Base-by-base conservation (phyloP, 768 basidiomycete genomes). In the Boletus reticuloceps region DNA sequence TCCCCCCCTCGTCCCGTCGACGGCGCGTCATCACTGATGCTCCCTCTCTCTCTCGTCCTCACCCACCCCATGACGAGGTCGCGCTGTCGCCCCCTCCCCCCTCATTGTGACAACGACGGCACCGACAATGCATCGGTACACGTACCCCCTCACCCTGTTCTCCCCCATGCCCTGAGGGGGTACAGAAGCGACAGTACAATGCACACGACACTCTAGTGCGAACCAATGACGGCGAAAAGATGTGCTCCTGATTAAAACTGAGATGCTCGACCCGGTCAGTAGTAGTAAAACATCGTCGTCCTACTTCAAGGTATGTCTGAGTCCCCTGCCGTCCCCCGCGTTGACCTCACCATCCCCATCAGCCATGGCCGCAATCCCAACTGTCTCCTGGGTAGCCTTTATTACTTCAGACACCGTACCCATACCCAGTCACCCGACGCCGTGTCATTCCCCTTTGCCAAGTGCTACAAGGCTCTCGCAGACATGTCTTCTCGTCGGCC, bases 361-460 rank as follows among this genome's bases (percentile, higher is more conserved):
- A 53, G 50, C 47, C 22, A 71, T 71, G 69, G 58, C 75, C 2
- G 55, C 73, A 1, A 52, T 72, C 44, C 51, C 64, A 13, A 62
- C 79, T 6, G 85, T 88, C 51, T 81, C 86, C 40, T 84, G 89
- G 34, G 78, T 91, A 56, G 87, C 85, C n/a, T 85, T 80, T 68
- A 71, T 89, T 31, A 77, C 84, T 29, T 88, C 90, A 9, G 88
- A 89, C 61, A 71, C 81, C 44, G 62, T 91, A 16, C 72, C 42
- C 79, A 88, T 59, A 78, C 82, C 4, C 79, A 79, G 41, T 77
- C 82, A 4, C 65, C 74, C 7, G 63, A 69, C 34, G 75, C 78
- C 22, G 22, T 22, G 22, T 22, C 22, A 22, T 85, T 81, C 1
- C 69, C 68, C 40, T 81, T 77, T 59, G 61, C 63, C 17, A 51